Evolutionary conservation across 441 rosid species (phyloP).

Genomic region (Erysimum pusillum): DNA sequence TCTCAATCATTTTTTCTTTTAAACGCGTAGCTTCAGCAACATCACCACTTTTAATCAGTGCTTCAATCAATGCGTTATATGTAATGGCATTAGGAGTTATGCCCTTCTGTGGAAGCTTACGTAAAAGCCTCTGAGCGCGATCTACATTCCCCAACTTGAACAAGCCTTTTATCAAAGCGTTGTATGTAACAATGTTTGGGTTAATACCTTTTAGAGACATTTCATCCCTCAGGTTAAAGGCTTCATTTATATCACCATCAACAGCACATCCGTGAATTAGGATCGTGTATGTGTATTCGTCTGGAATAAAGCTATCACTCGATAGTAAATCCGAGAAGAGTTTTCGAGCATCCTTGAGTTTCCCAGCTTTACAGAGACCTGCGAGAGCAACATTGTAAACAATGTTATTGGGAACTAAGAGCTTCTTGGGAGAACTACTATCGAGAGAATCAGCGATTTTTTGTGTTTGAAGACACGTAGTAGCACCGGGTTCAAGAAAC

Average conservation of each 20-base stretch:
- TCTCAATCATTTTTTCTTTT: constrained; percentile 59
- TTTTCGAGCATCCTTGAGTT: constrained; percentile 63
- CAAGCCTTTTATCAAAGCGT: constrained; percentile 73
- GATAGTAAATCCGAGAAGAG: constrained; percentile 59
- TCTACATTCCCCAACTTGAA: constrained; percentile 67
- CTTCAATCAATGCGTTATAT: constrained; percentile 67
- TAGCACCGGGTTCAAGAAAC: constrained; percentile 42
- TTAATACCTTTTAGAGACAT: constrained; percentile 64
- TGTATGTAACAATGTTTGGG: constrained; percentile 74
- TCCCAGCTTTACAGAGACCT: constrained; percentile 78
- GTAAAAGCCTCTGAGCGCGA: constrained; percentile 68
- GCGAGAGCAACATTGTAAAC: constrained; percentile 74
- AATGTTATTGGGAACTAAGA: constrained; percentile 62
- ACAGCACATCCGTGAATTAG: constrained; percentile 71
- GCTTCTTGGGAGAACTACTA: constrained; percentile 48
- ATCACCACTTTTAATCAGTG: constrained; percentile 58
- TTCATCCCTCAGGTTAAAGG: constrained; percentile 75
- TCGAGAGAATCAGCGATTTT: constrained; percentile 59
- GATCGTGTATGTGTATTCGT: constrained; percentile 70
- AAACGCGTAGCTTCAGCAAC: constrained; percentile 61
- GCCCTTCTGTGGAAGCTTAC: constrained; percentile 67
- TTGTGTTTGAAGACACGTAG: constrained; percentile 49
- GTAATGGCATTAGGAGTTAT: constrained; percentile 64
- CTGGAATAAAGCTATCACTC: constrained; percentile 60
- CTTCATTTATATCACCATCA: constrained; percentile 69